Percentiles rank a stretch among this genome's conserved stretches.
These are phyloP conservation scores for Penicillium roqueforti DNA, from an alignment of 495 filamentous ascomycete genomes.

Conservation along the genomic window DNA sequence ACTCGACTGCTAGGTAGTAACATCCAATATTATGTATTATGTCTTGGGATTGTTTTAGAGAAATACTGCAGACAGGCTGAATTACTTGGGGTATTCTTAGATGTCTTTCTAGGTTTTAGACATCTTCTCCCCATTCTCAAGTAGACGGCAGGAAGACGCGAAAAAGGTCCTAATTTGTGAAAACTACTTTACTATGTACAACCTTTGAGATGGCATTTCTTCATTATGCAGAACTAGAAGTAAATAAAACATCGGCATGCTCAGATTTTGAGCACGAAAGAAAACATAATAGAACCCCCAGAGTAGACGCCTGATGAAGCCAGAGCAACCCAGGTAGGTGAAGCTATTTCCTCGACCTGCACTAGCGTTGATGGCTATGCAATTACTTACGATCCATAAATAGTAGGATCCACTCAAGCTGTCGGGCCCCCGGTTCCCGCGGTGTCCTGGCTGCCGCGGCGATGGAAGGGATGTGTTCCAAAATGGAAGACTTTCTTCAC, in stretches of 20 bases:
- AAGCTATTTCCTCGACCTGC: neutral
- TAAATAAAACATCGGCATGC: conserved; percentile 4
- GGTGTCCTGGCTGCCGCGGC: conserved; percentile 32
- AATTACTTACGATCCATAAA: conserved; percentile 1
- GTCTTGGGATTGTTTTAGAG: too few relatives aligned
- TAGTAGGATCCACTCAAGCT: conserved; percentile 3
- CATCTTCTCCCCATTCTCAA: too few relatives aligned
- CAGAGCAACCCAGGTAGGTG: neutral
- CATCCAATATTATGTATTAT: too few relatives aligned
- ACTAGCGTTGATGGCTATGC: neutral
- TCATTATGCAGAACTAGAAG: neutral
- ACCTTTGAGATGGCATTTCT: too few relatives aligned
- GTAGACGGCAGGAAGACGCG: too few relatives aligned
- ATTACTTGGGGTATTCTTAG: too few relatives aligned
- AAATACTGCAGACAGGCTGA: too few relatives aligned
- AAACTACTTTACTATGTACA: too few relatives aligned
- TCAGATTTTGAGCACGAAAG: conserved; percentile 4
- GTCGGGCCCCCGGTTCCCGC: conserved; percentile 9
- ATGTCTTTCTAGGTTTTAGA: too few relatives aligned
- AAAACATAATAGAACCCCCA: neutral
- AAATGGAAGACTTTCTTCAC: conserved; percentile 46
- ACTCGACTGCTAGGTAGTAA: neutral
- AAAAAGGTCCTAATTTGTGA: too few relatives aligned
- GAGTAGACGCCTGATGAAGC: conserved; percentile 2
- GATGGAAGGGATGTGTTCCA: conserved; percentile 40